A percentile compares a stretch with the other conserved stretches of the same genome.
Conservation (phyloP, 305 asterid genomes). For the Rubia peregrina region DNA sequence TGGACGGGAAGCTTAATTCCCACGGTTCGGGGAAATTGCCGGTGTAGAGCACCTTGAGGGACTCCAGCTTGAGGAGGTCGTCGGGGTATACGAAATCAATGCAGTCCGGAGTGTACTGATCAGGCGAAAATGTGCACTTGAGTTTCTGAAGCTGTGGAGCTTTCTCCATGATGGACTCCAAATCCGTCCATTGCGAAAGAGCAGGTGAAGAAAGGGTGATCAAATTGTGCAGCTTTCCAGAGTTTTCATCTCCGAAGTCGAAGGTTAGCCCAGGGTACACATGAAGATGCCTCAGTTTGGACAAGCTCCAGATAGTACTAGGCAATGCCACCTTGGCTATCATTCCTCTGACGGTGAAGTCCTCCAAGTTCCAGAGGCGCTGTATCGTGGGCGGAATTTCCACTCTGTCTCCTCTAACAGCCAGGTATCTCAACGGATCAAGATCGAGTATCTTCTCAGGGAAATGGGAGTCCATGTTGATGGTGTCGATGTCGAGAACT, state of each 20-base stretch:
- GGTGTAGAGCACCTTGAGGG: constrained; percentile 4
- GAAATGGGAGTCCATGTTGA: constrained; percentile 4
- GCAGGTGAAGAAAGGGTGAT: background rate
- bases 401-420: background rate
- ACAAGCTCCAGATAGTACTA: background rate
- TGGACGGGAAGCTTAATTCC: background rate
- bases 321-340: background rate
- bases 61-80: background rate
- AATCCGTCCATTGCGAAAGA: background rate
- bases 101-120: background rate
- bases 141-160: background rate
- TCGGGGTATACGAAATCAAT: background rate
- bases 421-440: constrained; percentile 2
- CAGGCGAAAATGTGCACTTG: background rate
- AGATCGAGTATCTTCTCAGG: background rate
- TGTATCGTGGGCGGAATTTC: background rate
- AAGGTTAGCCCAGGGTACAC: background rate
- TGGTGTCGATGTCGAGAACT: constrained; percentile 19
- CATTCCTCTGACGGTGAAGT: background rate
- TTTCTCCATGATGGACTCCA: background rate
- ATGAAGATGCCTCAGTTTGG: background rate
- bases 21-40: background rate
- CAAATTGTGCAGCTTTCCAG: background rate
- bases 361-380: background rate
- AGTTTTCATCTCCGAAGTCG: background rate